Conservation (phyloP, 2,329 filamentous ascomycete species). For the Ceratocystis alfenasii region DNA sequence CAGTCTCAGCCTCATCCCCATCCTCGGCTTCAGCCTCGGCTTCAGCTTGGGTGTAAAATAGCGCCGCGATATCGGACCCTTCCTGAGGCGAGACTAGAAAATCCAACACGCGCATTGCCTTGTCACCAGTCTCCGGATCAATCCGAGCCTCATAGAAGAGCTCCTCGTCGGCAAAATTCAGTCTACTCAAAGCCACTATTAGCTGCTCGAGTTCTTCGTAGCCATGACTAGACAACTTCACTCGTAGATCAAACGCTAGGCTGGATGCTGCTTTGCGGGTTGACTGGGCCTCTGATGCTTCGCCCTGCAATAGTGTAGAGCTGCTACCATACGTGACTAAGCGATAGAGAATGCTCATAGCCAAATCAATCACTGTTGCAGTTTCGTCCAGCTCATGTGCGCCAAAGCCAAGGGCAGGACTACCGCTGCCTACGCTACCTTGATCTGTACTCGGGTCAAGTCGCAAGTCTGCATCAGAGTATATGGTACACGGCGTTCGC, state of each 20-base stretch:
- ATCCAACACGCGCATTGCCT: constrained; percentile 72
- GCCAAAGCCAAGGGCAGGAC: constrained; percentile 29
- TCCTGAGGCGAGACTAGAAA: constrained; percentile 66
- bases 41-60: constrained; percentile 27
- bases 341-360: constrained; percentile 23
- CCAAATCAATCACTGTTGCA: constrained; percentile 24
- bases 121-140: constrained; percentile 64
- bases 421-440: constrained; percentile 25
- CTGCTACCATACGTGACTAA: neutral
- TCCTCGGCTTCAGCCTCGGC: neutral
- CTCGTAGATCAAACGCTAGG: constrained; percentile 16
- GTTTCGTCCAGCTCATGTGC: constrained; percentile 2
- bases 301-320: constrained; percentile 1
- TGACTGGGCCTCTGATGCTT: neutral
- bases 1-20: too few relatives aligned
- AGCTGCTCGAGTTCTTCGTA: constrained; percentile 69
- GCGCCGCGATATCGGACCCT: constrained; percentile 36
- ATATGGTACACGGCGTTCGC: neutral
- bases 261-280: constrained; percentile 16
- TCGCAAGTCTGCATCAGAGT: neutral
- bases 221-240: neutral
- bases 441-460: neutral
- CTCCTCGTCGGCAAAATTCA: constrained; percentile 76
- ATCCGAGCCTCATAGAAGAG: constrained; percentile 65
- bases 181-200: constrained; percentile 62